A percentile compares a stretch with the other conserved stretches of the same genome.
Conservation (phyloP, 1,284 basidiomycete species). For the Cryptococcus jaspeensis region DNA sequence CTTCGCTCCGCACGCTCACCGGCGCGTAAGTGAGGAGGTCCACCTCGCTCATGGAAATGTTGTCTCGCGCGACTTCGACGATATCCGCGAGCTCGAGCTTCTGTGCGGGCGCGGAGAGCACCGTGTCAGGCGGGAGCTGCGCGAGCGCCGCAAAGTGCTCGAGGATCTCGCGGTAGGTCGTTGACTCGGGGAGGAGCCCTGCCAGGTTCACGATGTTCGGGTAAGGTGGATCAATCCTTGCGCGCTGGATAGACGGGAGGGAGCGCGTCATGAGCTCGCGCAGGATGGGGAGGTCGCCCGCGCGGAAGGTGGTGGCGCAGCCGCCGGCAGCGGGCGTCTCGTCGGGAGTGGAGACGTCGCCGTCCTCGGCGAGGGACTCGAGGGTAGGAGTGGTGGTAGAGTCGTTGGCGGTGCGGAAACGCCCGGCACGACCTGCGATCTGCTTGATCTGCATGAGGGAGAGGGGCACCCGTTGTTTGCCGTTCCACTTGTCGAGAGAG, state of each 20-base stretch:
- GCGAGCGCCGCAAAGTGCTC: constrained; percentile 50
- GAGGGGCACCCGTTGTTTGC: constrained; percentile 58
- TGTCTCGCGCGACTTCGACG: constrained; percentile 53
- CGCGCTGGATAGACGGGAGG: constrained; percentile 53
- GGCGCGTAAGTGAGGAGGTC: constrained; percentile 55
- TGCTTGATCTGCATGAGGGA: constrained; percentile 86
- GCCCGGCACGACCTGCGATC: constrained; percentile 92
- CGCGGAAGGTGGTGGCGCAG: constrained; percentile 69
- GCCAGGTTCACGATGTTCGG: constrained; percentile 46
- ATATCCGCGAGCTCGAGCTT: constrained; percentile 51
- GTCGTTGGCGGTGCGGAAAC: constrained; percentile 68
- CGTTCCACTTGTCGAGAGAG: constrained; percentile 71
- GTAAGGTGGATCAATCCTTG: constrained; percentile 50
- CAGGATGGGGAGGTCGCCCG: constrained; percentile 67
- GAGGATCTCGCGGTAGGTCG: constrained; percentile 39
- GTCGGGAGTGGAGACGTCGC: constrained; percentile 18
- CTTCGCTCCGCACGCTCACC: constrained; percentile 54
- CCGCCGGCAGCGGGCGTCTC: constrained; percentile 57
- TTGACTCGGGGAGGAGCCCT: constrained; percentile 49
- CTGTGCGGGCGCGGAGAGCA: constrained; percentile 50
- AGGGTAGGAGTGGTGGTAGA: not conserved
- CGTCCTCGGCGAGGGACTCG: not conserved
- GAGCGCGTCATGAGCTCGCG: constrained; percentile 53
- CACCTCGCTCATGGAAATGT: constrained; percentile 58
- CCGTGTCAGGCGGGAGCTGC: constrained; percentile 56